phyloP scores from a whole-genome alignment of 257 asterid species.

The Solanum tacnaense region DNA sequence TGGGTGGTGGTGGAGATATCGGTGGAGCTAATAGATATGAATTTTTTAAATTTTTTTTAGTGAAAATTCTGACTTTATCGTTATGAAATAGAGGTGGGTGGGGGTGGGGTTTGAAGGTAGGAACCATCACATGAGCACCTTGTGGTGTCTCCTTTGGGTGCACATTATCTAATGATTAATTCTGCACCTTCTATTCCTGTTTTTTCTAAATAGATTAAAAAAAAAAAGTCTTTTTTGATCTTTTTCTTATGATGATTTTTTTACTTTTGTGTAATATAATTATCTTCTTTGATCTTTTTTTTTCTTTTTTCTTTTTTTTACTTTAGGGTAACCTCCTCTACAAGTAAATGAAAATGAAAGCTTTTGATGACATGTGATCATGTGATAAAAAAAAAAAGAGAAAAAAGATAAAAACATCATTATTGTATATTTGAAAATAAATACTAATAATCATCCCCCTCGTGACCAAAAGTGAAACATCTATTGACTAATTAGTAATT shows the following conservation, averaged over 20 bases:
- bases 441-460: not conserved
- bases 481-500: not conserved
- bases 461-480: constrained; percentile 8
- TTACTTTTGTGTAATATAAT: not conserved
- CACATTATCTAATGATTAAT: constrained; percentile 6
- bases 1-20: not conserved
- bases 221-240: not conserved
- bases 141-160: constrained; percentile 12
- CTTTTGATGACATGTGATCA: constrained; percentile 1
- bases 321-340: constrained; percentile 3
- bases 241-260: not conserved
- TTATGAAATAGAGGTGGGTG: not conserved
- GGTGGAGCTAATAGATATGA: not conserved
- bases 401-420: not conserved
- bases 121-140: constrained; percentile 10
- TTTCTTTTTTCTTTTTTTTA: not conserved
- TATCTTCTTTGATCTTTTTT: not conserved
- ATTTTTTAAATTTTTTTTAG: too few species aligned
- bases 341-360: constrained; percentile 8
- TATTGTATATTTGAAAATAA: not conserved
- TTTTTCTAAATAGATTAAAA: not conserved
- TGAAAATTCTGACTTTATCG: not conserved
- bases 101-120: not conserved
- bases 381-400: not conserved
- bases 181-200: not conserved